Conservation (phyloP, 2,329 filamentous ascomycete species). For the Alternaria sp. region DNA sequence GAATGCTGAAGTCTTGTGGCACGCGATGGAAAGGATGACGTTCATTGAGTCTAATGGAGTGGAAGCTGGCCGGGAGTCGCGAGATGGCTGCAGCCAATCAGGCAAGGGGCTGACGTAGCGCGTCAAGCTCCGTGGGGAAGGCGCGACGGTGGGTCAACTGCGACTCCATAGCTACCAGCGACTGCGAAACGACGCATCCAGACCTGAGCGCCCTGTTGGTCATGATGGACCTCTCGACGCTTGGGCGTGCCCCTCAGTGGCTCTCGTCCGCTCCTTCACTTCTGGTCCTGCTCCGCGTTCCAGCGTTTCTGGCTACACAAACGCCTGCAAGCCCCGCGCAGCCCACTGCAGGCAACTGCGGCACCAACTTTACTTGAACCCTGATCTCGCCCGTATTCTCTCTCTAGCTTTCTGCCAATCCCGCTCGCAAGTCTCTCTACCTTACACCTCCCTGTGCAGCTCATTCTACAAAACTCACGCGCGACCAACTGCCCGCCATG, state of each 20-base stretch:
- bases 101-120: neutral
- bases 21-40: neutral
- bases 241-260: neutral
- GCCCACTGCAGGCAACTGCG: slow-evolving; percentile 25
- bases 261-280: neutral
- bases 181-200: neutral
- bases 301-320: slow-evolving; percentile 3
- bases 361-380: neutral
- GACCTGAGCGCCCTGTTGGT: neutral
- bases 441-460: neutral
- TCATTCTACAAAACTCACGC: neutral
- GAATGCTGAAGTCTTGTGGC: neutral
- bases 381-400: neutral
- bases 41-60: neutral
- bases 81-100: neutral
- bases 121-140: slow-evolving; percentile 4
- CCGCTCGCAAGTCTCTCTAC: neutral
- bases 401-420: neutral
- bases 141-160: neutral
- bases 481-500: slow-evolving; percentile 3
- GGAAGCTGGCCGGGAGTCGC: neutral
- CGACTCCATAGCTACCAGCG: neutral
- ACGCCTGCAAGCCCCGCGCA: slow-evolving; percentile 11
- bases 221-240: neutral
- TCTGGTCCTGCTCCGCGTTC: neutral